Evolutionary conservation across 345 rosid species (phyloP), one percentile per base, ranked within the genome.

Genomic region (Salix suchowensis): DNA sequence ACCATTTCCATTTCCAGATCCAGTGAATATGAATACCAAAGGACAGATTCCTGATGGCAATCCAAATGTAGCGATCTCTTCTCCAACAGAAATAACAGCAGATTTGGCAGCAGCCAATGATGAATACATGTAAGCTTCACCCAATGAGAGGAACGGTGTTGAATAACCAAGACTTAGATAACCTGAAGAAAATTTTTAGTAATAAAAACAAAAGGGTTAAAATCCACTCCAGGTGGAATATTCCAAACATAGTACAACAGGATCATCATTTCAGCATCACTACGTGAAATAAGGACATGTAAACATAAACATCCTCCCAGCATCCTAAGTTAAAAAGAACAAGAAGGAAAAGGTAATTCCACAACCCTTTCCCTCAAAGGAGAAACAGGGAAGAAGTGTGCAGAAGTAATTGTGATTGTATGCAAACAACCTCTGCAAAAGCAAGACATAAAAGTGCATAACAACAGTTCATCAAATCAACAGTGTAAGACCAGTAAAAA

Each of bases 101-200:
- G 96, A 88, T 85, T 93, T 93, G 32, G 97, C 94, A 72, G 96
- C 91, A 81, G 93, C 94, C 85, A 93, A 74, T 58, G 97, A 91
- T 74, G 96, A 73, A 82, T 93, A 93, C 91, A 90, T 91, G 77
- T 93, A 93, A 36, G 96, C 89, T 74, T 93, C 84, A 6, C 93
- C 97, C 1, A 93, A 85, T 4, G 94, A 90, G 28, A 90, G 93
- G 78, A 93, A 91, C 19, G 94, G 96, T 0, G 96, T 89, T 32
- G 96, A 93, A 78, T 89, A 93, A 75, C 96, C 97, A 30, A 89
- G 88, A 85, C 90, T 83, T 67, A 93, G 82, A 79, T 90, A 91
- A 58, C 97, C 97, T 93, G 89, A 77, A 87, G 70, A 65, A 13
- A 30, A 3, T 67, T 30, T 39, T 69, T 11, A 68, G 44, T 36